A percentile compares a stretch with the other conserved stretches of the same genome.
Evolutionary conservation across 2,329 filamentous ascomycete genomes (phyloP).

Genomic region (Didymella segeticola): DNA sequence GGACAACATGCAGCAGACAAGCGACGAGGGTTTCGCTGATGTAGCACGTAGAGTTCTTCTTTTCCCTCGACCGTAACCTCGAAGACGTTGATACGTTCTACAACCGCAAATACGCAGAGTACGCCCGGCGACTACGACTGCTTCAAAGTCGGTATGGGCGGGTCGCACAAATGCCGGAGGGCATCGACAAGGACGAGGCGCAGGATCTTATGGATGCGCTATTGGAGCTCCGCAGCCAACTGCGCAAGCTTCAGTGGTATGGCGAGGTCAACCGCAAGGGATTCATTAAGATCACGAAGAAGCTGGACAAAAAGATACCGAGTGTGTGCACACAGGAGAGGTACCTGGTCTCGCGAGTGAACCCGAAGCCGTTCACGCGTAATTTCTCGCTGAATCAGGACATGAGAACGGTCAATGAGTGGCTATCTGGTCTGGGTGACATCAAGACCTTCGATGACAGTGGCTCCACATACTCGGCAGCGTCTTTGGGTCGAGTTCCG

Average conservation of each 20-base stretch:
- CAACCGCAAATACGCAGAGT: conserved; percentile 91
- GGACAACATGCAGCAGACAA: not conserved
- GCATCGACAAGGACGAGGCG: conserved; percentile 84
- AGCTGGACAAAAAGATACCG: conserved; percentile 92
- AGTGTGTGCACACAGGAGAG: conserved; percentile 77
- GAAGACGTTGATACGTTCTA: conserved; percentile 97
- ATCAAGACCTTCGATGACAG: conserved; percentile 78
- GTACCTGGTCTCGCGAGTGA: conserved; percentile 90
- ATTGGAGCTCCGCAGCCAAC: conserved; percentile 83
- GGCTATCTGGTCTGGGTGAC: conserved; percentile 83
- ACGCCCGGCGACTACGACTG: conserved; percentile 81
- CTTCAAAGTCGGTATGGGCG: conserved; percentile 87
- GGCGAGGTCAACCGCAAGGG: conserved; percentile 94
- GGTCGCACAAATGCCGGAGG: conserved; percentile 70
- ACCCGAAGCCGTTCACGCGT: conserved; percentile 85
- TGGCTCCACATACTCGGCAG: conserved; percentile 70
- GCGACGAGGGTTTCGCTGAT: conserved; percentile 12
- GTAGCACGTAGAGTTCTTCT: conserved; percentile 81
- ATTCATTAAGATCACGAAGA: conserved; percentile 99
- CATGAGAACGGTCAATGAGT: conserved; percentile 81
- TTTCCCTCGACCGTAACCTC: conserved; percentile 92
- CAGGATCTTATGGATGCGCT: conserved; percentile 91
- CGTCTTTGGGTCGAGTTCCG: conserved; percentile 77
- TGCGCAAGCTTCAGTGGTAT: conserved; percentile 96
- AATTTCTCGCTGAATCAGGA: conserved; percentile 66